phyloP scores from a whole-genome alignment of 2,329 filamentous ascomycete species.

The Ophiostoma triangulosporum region DNA sequence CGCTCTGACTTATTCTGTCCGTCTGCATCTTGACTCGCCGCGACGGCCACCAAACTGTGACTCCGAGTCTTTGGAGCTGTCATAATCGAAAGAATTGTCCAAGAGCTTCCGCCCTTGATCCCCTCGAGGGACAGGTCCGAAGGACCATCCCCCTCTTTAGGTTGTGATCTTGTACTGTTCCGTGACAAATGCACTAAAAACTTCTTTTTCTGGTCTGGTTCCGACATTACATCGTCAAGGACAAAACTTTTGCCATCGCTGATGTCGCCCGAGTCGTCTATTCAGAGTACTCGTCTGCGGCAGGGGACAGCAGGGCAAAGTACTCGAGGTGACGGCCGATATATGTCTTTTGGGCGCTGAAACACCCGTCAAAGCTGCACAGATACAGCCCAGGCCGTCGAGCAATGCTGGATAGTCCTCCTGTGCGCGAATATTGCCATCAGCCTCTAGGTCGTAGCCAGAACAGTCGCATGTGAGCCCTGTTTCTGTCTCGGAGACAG shows the following conservation, averaged over 20 bases:
- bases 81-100: conserved; percentile 11
- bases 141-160: conserved; percentile 8
- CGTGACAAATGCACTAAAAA: conserved; percentile 11
- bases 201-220: conserved; percentile 10
- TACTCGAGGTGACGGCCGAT: conserved; percentile 11
- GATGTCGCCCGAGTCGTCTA: conserved; percentile 10
- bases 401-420: conserved; percentile 11
- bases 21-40: conserved; percentile 11
- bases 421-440: conserved; percentile 7
- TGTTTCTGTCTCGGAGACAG: conserved; percentile 5
- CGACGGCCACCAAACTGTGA: neutral
- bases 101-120: conserved; percentile 7
- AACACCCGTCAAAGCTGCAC: too few relatives aligned
- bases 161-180: conserved; percentile 13
- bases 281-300: conserved; percentile 7
- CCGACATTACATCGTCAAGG: conserved; percentile 11
- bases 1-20: conserved; percentile 10
- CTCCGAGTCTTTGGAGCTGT: neutral
- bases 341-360: too few relatives aligned
- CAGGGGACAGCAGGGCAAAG: conserved; percentile 10
- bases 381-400: conserved; percentile 4
- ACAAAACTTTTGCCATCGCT: conserved; percentile 6
- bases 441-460: conserved; percentile 11
- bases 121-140: conserved; percentile 10
- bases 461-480: conserved; percentile 12